phyloP scores from a whole-genome alignment of 2,329 filamentous ascomycete genomes.

The Penicillium sp. region DNA sequence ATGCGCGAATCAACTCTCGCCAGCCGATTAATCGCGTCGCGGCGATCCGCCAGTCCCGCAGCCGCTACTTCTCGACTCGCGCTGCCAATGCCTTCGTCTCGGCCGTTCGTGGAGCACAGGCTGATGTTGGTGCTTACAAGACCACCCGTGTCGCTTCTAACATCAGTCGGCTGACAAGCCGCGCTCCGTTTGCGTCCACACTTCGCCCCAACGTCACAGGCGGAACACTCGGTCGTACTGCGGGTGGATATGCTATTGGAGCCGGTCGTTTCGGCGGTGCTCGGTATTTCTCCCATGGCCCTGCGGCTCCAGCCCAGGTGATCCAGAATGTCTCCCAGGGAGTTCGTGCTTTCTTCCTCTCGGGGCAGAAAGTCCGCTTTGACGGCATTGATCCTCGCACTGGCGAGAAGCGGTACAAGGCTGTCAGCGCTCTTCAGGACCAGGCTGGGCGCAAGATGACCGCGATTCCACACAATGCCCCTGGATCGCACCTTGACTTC shows the following conservation, averaged over 20 bases:
- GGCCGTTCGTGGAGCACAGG: slow-evolving; percentile 44
- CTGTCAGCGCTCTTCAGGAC: slow-evolving; percentile 72
- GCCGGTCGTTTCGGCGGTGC: slow-evolving; percentile 68
- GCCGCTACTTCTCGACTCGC: slow-evolving; percentile 62
- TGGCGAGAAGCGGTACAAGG: slow-evolving; percentile 76
- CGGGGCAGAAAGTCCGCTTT: slow-evolving; percentile 82
- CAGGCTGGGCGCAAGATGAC: slow-evolving; percentile 68
- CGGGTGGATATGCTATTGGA: slow-evolving; percentile 81
- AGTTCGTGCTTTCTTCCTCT: slow-evolving; percentile 87
- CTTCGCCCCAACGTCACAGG: slow-evolving; percentile 91
- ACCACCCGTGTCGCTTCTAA: slow-evolving; percentile 56
- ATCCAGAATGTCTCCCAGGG: slow-evolving; percentile 94
- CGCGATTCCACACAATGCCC: slow-evolving; percentile 49
- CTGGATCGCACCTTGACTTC: slow-evolving; percentile 88
- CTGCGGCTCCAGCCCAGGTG: slow-evolving; percentile 82
- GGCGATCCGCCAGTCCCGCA: slow-evolving; percentile 62
- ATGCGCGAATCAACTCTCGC: slow-evolving; percentile 55
- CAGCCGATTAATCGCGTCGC: slow-evolving; percentile 63
- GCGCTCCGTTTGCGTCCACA: slow-evolving; percentile 82
- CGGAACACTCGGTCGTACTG: slow-evolving; percentile 76
- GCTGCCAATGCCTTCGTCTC: slow-evolving; percentile 51
- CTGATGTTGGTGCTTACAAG: slow-evolving; percentile 54
- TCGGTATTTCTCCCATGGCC: slow-evolving; percentile 86
- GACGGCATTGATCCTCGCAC: slow-evolving; percentile 67
- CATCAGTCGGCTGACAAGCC: slow-evolving; percentile 64